phyloP scores from a whole-genome alignment of 2,329 filamentous ascomycete species.

The Arachnopeziza araneosa region DNA sequence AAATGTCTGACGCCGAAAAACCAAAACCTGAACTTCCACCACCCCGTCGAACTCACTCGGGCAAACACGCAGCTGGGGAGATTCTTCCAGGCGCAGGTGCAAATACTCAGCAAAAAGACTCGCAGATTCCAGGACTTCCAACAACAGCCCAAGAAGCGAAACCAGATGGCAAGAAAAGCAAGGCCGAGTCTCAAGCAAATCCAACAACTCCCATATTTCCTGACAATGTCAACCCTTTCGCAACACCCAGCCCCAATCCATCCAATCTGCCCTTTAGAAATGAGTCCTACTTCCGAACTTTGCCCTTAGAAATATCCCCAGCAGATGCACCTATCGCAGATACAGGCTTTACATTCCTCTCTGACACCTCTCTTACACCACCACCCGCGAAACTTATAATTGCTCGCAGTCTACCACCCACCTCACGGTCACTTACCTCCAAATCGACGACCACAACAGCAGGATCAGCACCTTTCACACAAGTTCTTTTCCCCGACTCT shows the following conservation, averaged over 20 bases:
- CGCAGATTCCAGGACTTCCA: neutral
- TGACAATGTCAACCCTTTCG: neutral
- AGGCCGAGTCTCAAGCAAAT: neutral
- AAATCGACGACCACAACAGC: neutral
- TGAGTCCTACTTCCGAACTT: neutral
- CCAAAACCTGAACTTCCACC: neutral
- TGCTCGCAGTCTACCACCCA: neutral
- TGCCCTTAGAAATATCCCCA: neutral
- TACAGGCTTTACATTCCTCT: neutral
- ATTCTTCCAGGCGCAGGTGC: neutral
- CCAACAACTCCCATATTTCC: neutral
- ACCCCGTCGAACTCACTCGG: neutral
- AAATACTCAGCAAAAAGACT: neutral
- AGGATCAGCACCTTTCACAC: neutral
- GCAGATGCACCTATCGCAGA: neutral
- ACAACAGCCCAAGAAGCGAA: neutral
- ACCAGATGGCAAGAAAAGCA: neutral
- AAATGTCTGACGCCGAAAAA: neutral
- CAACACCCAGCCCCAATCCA: neutral
- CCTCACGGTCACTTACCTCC: neutral
- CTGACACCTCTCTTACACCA: neutral
- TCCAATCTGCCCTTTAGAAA: neutral
- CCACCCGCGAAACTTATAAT: neutral
- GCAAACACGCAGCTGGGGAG: neutral
- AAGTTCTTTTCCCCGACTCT: neutral